Conservation (phyloP, 108 stramenopile genomes). For the Nitzschia sp. region DNA sequence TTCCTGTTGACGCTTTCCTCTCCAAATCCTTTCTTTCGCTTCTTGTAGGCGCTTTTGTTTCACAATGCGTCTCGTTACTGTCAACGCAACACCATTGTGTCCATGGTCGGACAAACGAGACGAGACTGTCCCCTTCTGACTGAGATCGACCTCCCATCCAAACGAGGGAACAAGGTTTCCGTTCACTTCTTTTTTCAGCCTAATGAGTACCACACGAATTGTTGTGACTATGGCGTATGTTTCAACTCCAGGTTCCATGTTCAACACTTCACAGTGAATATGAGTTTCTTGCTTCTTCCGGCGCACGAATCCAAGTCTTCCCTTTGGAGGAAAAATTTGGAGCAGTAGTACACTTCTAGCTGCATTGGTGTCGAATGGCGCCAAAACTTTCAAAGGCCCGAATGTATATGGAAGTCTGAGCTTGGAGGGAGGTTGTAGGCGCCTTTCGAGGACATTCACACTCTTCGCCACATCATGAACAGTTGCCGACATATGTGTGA, state of each 20-base stretch:
- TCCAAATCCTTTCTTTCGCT: background rate
- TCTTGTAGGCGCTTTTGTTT: conserved; percentile 2
- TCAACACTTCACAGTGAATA: conserved; percentile 65
- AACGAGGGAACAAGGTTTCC: conserved; percentile 44
- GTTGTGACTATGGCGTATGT: conserved; percentile 72
- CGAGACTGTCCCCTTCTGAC: conserved; percentile 23
- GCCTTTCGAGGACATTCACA: conserved; percentile 75
- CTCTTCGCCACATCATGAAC: conserved; percentile 78
- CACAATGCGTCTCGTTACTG: conserved; percentile 29
- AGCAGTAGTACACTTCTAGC: conserved; percentile 61
- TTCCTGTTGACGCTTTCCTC: background rate
- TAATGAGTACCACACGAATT: conserved; percentile 65
- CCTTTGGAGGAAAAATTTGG: conserved; percentile 47
- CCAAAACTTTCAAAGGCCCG: conserved; percentile 61
- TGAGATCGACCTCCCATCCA: conserved; percentile 64
- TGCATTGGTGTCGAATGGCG: conserved; percentile 56
- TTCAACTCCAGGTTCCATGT: conserved; percentile 65
- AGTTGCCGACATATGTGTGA: conserved; percentile 71
- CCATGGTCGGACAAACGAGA: conserved; percentile 65
- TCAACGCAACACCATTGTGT: conserved; percentile 68
- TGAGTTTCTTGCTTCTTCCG: conserved; percentile 44
- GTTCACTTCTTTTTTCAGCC: conserved; percentile 46
- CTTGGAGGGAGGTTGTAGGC: conserved; percentile 59
- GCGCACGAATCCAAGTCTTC: conserved; percentile 15
- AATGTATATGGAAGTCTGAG: conserved; percentile 75